Percentiles rank a stretch among this genome's conserved stretches.
Evolutionary conservation across 1,284 basidiomycete genomes (phyloP).

Genomic region (Cryptococcus deneoformans): DNA sequence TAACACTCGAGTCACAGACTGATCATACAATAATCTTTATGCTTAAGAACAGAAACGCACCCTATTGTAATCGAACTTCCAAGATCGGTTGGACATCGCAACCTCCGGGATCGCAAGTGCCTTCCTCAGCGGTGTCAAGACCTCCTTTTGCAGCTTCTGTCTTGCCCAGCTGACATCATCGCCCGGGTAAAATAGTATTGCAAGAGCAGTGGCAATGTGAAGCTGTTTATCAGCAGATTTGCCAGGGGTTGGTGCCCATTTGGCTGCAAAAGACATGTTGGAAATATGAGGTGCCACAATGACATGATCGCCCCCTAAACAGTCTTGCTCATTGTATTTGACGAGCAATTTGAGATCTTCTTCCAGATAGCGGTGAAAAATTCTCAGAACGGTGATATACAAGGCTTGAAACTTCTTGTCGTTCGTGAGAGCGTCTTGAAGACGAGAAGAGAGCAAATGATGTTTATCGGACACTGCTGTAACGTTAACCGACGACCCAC

Average conservation of each 20-base stretch:
- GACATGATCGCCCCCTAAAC: too few relatives aligned
- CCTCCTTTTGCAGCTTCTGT: slow-evolving; percentile 33
- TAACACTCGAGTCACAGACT: slow-evolving; percentile 38
- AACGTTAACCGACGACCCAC: neutral
- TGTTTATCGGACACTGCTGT: slow-evolving; percentile 31
- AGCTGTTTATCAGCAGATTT: slow-evolving; percentile 61
- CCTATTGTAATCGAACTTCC: slow-evolving; percentile 56
- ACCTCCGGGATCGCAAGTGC: slow-evolving; percentile 57
- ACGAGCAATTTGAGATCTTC: slow-evolving; percentile 53
- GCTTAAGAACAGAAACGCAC: slow-evolving; percentile 39
- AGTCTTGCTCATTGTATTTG: slow-evolving; percentile 15
- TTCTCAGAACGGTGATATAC: slow-evolving; percentile 60
- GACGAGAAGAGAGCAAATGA: slow-evolving; percentile 31
- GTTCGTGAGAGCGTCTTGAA: slow-evolving; percentile 51
- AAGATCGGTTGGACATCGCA: slow-evolving; percentile 54
- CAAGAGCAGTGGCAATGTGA: slow-evolving; percentile 62
- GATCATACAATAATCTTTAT: neutral
- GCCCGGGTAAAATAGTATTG: slow-evolving; percentile 53
- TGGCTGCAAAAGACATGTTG: slow-evolving; percentile 59
- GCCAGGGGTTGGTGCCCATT: slow-evolving; percentile 65
- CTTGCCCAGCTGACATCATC: slow-evolving; percentile 39
- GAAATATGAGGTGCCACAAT: slow-evolving; percentile 42
- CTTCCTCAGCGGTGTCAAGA: slow-evolving; percentile 57
- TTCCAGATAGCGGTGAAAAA: slow-evolving; percentile 58
- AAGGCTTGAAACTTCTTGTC: slow-evolving; percentile 59